A percentile compares a stretch with the other conserved stretches of the same genome.
These are phyloP conservation scores for Ustilago cynodontis DNA, from an alignment of 1,284 basidiomycete genomes.

Conservation along the genomic window DNA sequence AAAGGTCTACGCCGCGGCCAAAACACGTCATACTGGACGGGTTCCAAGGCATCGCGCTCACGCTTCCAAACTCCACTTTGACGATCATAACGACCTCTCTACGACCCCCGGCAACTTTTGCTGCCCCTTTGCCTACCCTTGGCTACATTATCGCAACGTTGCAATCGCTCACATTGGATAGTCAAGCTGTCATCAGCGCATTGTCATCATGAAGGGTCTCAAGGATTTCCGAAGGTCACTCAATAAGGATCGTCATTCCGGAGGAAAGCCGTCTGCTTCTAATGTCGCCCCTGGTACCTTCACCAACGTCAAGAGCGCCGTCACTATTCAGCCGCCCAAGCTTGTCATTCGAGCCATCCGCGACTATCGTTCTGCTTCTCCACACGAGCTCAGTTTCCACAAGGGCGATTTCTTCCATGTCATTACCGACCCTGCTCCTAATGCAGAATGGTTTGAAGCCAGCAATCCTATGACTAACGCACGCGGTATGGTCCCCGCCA, in stretches of 20 bases:
- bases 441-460: conserved; percentile 71
- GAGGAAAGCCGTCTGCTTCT: conserved; percentile 43
- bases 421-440: conserved; percentile 76
- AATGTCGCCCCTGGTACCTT: conserved; percentile 32
- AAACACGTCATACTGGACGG: background rate
- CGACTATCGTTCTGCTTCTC: conserved; percentile 79
- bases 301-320: conserved; percentile 55
- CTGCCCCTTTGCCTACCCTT: too few species aligned
- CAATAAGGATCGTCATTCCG: conserved; percentile 60
- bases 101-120: background rate
- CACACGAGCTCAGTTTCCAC: conserved; percentile 89
- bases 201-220: conserved; percentile 62
- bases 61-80: background rate
- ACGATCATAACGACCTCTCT: background rate
- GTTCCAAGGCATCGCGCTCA: background rate
- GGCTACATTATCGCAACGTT: background rate
- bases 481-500: conserved; percentile 90
- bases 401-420: conserved; percentile 99
- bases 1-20: background rate
- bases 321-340: conserved; percentile 78
- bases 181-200: background rate
- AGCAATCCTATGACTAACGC: conserved; percentile 86
- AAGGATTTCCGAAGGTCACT: conserved; percentile 66
- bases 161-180: too few species aligned
- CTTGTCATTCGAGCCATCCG: conserved; percentile 91